Evolutionary conservation across 202 grass and related monocot genomes (phyloP).

Genomic region (Setaria viridis): DNA sequence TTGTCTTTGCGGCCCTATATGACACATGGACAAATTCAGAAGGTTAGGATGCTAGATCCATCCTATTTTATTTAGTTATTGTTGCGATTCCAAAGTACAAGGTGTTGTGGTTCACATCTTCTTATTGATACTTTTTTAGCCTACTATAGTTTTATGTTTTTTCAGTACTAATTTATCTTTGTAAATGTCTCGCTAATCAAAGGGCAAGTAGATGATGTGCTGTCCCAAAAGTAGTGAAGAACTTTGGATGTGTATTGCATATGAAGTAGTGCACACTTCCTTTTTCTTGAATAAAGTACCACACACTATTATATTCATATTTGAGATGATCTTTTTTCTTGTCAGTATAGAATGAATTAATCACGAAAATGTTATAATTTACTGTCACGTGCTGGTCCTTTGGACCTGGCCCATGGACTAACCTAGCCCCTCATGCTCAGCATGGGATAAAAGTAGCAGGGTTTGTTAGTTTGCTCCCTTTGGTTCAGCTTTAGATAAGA

Average conservation of each 20-base stretch:
- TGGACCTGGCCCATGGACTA: no score
- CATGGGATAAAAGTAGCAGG: neutral
- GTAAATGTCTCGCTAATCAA: neutral
- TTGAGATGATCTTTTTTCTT: neutral
- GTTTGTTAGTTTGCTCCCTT: neutral
- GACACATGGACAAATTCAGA: slow-evolving; percentile 74
- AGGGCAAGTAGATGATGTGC: slow-evolving; percentile 5
- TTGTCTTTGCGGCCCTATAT: slow-evolving; percentile 89
- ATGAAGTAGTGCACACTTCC: neutral
- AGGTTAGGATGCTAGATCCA: slow-evolving; percentile 53
- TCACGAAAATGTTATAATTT: neutral
- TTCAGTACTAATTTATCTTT: neutral
- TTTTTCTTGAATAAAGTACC: slow-evolving; percentile 1
- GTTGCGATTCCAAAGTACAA: neutral
- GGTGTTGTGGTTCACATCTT: neutral
- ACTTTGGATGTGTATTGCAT: neutral
- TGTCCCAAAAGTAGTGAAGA: slow-evolving; percentile 2
- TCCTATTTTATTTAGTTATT: slow-evolving; percentile 17
- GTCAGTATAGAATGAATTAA: neutral
- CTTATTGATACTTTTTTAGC: neutral
- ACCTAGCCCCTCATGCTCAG: no score
- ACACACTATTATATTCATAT: neutral
- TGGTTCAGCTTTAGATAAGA: neutral
- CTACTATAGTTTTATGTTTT: neutral
- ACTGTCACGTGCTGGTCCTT: neutral